Percentiles rank a stretch among this genome's conserved stretches.
Evolutionary conservation across 2,329 filamentous ascomycete species (phyloP).

Genomic region (Bimuria novae-zelandiae): DNA sequence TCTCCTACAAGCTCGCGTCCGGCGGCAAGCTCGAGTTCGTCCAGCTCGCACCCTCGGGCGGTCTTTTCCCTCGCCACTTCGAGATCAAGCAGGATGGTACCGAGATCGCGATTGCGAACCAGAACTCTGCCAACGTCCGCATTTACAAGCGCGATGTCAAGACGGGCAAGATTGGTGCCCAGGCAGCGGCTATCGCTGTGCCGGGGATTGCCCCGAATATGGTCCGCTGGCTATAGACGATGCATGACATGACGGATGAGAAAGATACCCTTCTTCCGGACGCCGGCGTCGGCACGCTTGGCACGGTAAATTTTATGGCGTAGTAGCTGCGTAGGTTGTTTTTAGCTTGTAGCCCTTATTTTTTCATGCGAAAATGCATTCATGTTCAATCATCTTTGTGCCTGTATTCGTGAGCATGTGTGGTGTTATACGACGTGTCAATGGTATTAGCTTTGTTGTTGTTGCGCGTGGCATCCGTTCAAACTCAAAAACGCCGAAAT

Average conservation of each 20-base stretch:
- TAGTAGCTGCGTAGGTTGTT: background rate
- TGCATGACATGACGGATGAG: background rate
- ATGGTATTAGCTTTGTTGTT: too few relatives aligned
- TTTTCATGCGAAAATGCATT: too few relatives aligned
- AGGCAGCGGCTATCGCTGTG: constrained; percentile 40
- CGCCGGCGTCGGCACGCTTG: too few relatives aligned
- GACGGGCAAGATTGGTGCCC: constrained; percentile 62
- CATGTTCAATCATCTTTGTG: too few relatives aligned
- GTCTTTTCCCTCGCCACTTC: constrained; percentile 69
- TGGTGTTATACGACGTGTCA: too few relatives aligned
- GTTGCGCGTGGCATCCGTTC: too few relatives aligned
- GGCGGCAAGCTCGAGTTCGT: constrained; percentile 62
- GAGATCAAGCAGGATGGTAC: constrained; percentile 67
- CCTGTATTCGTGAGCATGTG: too few relatives aligned
- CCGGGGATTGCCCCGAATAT: constrained; percentile 34
- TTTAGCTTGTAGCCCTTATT: background rate
- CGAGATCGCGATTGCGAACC: constrained; percentile 68
- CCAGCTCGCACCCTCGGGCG: constrained; percentile 67
- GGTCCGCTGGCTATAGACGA: constrained; percentile 9
- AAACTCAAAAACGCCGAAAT: too few relatives aligned
- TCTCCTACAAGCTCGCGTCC: constrained; percentile 48
- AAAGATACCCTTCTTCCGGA: constrained; percentile 7
- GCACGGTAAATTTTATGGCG: background rate
- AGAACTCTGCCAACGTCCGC: constrained; percentile 63
- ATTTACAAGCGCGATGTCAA: constrained; percentile 63